Conservation (phyloP, 345 rosid species). For the Ceriops tagal region DNA sequence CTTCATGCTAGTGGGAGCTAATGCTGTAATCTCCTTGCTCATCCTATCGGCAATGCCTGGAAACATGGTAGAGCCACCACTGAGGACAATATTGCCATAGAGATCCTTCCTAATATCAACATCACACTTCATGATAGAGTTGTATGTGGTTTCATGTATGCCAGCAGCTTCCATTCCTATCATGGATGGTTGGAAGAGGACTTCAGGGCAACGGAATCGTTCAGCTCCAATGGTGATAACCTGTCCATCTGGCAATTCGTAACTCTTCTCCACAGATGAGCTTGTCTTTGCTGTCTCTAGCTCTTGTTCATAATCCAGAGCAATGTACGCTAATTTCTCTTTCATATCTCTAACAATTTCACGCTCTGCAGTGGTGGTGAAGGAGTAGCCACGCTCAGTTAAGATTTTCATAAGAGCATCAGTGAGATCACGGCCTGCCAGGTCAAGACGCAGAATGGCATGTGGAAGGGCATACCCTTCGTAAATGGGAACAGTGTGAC, state of each 20-base stretch:
- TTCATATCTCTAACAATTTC: constrained; percentile 70
- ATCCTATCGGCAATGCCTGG: constrained; percentile 70
- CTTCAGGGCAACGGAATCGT: constrained; percentile 77
- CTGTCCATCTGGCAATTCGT: constrained; percentile 69
- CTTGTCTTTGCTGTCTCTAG: constrained; percentile 53
- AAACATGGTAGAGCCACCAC: constrained; percentile 76
- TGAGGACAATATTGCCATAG: constrained; percentile 50
- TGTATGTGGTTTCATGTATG: constrained; percentile 56
- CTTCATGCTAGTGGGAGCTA: constrained; percentile 63
- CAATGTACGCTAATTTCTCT: constrained; percentile 68
- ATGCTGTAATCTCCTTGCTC: constrained; percentile 72
- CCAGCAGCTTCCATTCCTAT: constrained; percentile 63
- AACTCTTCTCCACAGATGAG: constrained; percentile 61
- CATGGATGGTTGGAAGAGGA: constrained; percentile 73
- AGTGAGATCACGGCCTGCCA: constrained; percentile 79
- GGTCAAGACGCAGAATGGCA: constrained; percentile 71
- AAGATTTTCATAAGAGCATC: constrained; percentile 68
- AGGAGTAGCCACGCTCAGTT: constrained; percentile 70
- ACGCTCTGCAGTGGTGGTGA: constrained; percentile 66
- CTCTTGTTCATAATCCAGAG: constrained; percentile 73
- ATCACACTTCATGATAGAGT: constrained; percentile 66
- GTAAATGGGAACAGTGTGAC: constrained; percentile 58
- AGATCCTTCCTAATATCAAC: constrained; percentile 62
- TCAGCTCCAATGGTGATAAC: constrained; percentile 69
- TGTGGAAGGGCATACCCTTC: constrained; percentile 62